Evolutionary conservation across 2,329 filamentous ascomycete genomes (phyloP), one percentile per base, ranked within the genome.

Genomic region (Ophiostoma angusticollis): DNA sequence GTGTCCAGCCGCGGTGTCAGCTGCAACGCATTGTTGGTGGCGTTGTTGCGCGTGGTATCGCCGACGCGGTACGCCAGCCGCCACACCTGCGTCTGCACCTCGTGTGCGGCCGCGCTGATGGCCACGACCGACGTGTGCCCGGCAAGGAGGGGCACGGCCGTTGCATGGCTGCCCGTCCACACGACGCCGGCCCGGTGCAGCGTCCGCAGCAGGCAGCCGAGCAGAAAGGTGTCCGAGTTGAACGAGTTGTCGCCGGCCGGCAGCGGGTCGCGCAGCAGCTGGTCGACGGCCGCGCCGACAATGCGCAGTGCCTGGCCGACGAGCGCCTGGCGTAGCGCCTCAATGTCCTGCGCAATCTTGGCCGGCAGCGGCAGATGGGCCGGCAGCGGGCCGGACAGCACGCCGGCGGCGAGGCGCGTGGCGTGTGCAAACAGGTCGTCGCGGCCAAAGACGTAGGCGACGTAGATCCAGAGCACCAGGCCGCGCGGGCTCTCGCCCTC

Each of bases 381-480:
- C 14, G 44, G 43, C 25, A 57, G 47, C 1, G 51, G 49, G 0
- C 52, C 52, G 3, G 42, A 27, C 35, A 48, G 49, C n/a, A 52
- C 43, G 11, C 46, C 38, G 2, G 52, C 50, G 0, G 51, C 54
- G 13, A 49, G 35, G 17, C 43, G 47, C 19, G 54, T 56, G 8
- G 45, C 51, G 11, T 42, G 29, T 31, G 46, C 47, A 48, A 58
- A 57, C 3, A 54, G 42, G 7, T 49, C 49, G 8, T 41, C 27
- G 13, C 49, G 48, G 19, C 48, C 48, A 41, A 58, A 58, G 3
- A 57, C 52, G 31, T 56, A 50, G 9, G 53, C 48, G 11, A 52
- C 44, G 42, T 51, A 57, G 28, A 58, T 49, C 54, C 55, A 58
- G 7, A 53, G 48, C 14, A 52, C 44, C 18, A 56, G 41, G 9